Base-by-base conservation (phyloP, 208 protist genomes). In the Leishmania arabica region DNA sequence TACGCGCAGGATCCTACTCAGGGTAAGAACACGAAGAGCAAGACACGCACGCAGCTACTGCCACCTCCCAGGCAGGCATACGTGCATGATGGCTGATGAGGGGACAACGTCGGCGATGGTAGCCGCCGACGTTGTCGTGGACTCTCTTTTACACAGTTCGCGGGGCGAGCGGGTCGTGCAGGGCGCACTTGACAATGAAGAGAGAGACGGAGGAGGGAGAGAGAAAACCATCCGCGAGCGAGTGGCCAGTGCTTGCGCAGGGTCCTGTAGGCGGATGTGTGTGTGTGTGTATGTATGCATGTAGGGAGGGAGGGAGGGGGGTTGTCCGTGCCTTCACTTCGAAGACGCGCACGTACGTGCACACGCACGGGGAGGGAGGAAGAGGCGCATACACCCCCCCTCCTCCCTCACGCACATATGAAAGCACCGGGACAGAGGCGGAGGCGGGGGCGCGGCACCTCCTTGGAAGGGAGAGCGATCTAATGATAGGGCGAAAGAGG, bases 191-290 rank as follows among this genome's bases (percentile, higher is more conserved):
- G 49, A 65, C 40, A 21, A 58, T 34, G n/a, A 19, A 65, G 24
- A 40, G 34, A 37, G 64, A 71, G 27, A 37, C 17, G 21, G 13
- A 6, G 9, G 66, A 9, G 37, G 34, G 34, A 27, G 69, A 79
- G 77, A 75, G 58, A 89, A 72, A 78, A 54, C 82, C 56, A 31
- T 37, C 15, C n/a, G 66, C 17, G 7, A 17, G 40, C 47, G 40
- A 24, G 13, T 19, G 62, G 3, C 51, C 17, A 21, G 62, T 27
- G 27, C 3, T 42, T 42, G 62, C 11, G 15, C 24, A 68, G 31
- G 13, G 13, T 19, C 31, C 9, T 79, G 74, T 54, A 60, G 27
- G 31, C 7, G 37, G 47, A 49, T 34, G 3, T 78, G 56, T 68
- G 19, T 15, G 37, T 40, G 37, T 40, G 37, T 40, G 56, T 68